phyloP scores from a whole-genome alignment of 768 basidiomycete species.

The Leucosporidium yakuticum region DNA sequence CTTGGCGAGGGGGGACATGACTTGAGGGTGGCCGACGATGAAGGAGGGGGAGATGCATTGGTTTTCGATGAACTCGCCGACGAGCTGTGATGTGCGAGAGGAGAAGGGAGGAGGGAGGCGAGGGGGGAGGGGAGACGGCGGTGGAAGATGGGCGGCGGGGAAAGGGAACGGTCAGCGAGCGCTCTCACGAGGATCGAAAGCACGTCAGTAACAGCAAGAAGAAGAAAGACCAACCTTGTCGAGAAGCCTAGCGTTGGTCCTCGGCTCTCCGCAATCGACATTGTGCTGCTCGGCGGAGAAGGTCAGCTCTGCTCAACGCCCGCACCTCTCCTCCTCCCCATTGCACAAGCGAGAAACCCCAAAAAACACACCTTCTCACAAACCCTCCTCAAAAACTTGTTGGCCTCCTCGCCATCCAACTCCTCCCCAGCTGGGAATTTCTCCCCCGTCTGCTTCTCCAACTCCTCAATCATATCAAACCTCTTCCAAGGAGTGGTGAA shows the following conservation, averaged over 20 bases:
- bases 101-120: not conserved
- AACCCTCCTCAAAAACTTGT: constrained; percentile 77
- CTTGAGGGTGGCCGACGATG: constrained; percentile 98
- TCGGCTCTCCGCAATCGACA: constrained; percentile 91
- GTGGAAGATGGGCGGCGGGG: not conserved
- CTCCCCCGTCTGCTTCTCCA: constrained; percentile 86
- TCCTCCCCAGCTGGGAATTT: constrained; percentile 90
- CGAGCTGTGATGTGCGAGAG: constrained; percentile 55
- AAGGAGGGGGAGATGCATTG: constrained; percentile 94
- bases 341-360: not conserved
- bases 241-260: constrained; percentile 86
- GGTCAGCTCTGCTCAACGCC: not conserved
- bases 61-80: constrained; percentile 95
- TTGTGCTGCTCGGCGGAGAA: constrained; percentile 72
- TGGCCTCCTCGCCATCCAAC: constrained; percentile 78
- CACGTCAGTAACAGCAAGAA: too few relatives aligned
- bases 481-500: constrained; percentile 95
- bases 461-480: constrained; percentile 93
- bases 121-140: not conserved
- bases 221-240: constrained; percentile 63
- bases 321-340: not conserved
- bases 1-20: constrained; percentile 99
- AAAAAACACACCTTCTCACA: constrained; percentile 63
- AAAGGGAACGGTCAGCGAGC: constrained; percentile 10
- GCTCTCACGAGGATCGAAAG: not conserved